Base-by-base conservation (phyloP, 2,329 filamentous ascomycete genomes). In the Pestalotiopsis sp. region DNA sequence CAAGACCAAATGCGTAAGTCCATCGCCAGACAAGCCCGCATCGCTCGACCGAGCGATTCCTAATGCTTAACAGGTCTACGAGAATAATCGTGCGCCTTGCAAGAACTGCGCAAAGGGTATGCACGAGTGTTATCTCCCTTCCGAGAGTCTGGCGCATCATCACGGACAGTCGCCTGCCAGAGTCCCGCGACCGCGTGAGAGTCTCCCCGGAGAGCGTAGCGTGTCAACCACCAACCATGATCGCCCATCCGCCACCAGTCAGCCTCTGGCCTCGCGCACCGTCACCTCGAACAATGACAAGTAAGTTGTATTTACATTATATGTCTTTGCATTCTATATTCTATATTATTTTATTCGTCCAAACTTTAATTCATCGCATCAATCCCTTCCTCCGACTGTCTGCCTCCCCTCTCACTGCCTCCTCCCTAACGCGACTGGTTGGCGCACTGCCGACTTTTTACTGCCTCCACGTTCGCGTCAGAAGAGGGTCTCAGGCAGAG, bases 101-200 rank as follows among this genome's bases (percentile, higher is more conserved):
- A 87, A 88, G 77, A 90, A 90, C 79, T 90, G 87, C 79, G 86
- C 86, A 62, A 90, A 90, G 78, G 87, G 87, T 69, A 86, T 89
- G 85, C 87, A 90, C 77, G 87, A 89, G 68, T 90, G 87, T 80
- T 90, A 89, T 77, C 80, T 90, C 23, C 87, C 87, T 52, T 89
- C 87, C 38, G 87, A 89, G 79, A 87, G 84, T 70, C 85, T 88
- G 82, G 84, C 85, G 72, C 87, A 89, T 76, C 85, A 87, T 71
- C 86, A 88, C 73, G 87, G 87, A 69, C 86, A 88, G 70, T 88
- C 86, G 69, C 87, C 87, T 60, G 86, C 87, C 68, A 82, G 83
- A 66, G 84, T 85, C 75, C 83, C 87, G 65, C 83, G 84, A 70
- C 80, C 83, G 68, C 83, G 87, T 73, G 87, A 90, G 75, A 84